Percentiles rank a stretch among this genome's conserved stretches.
Conservation (phyloP, 495 filamentous ascomycete genomes). For the Delitschia confertaspora region DNA sequence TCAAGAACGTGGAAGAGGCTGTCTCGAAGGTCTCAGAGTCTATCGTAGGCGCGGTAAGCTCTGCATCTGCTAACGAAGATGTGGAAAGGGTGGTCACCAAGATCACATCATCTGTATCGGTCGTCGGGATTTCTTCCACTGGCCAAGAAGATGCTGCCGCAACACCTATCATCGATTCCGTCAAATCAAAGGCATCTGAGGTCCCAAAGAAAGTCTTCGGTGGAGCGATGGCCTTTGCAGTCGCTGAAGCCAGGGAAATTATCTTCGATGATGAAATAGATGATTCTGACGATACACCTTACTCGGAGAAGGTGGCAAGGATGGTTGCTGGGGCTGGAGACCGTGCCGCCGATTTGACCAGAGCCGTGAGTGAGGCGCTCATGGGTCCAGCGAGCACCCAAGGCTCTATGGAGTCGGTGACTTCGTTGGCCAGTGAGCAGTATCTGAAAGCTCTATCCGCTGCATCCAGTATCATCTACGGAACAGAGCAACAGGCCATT, state of each 20-base stretch:
- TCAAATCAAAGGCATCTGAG: conserved; percentile 9
- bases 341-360: conserved; percentile 43
- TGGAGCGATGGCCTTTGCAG: conserved; percentile 47
- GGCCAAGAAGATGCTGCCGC: not conserved
- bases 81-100: conserved; percentile 31
- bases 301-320: conserved; percentile 44
- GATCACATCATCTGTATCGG: conserved; percentile 32
- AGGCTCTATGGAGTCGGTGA: conserved; percentile 39
- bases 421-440: conserved; percentile 45
- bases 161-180: not conserved
- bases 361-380: conserved; percentile 47
- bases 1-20: conserved; percentile 34
- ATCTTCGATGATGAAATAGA: conserved; percentile 47
- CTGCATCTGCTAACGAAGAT: conserved; percentile 31
- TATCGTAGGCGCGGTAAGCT: conserved; percentile 34
- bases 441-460: conserved; percentile 49
- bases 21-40: conserved; percentile 29
- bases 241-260: conserved; percentile 42
- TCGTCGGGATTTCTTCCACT: conserved; percentile 19
- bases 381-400: conserved; percentile 37
- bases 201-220: conserved; percentile 38
- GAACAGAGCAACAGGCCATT: conserved; percentile 42
- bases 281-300: conserved; percentile 39
- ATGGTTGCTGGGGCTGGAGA: conserved; percentile 45
- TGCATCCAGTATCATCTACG: conserved; percentile 51